These are phyloP conservation scores for Calocybe gangraenosa DNA, from an alignment of 768 basidiomycete species.

Conservation along the genomic window DNA sequence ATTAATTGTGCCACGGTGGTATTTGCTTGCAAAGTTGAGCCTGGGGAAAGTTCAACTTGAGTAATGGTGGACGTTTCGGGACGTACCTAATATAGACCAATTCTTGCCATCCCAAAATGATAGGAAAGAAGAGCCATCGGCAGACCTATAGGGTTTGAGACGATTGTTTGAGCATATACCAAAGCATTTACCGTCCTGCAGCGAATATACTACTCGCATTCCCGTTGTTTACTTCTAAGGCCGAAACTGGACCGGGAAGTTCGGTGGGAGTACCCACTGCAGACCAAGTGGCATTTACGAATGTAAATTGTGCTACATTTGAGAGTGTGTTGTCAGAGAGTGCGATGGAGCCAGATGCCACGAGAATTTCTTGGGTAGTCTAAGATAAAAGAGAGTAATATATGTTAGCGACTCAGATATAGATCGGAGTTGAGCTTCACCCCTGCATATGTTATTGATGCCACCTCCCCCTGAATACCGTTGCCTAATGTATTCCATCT, in stretches of 20 bases:
- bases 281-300: conserved; percentile 73
- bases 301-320: conserved; percentile 71
- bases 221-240: conserved; percentile 77
- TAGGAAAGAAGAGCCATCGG: conserved; percentile 69
- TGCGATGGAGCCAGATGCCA: conserved; percentile 78
- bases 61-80: not conserved
- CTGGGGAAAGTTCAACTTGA: conserved; percentile 27
- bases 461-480: conserved; percentile 79
- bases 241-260: conserved; percentile 88
- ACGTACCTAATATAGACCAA: conserved; percentile 68
- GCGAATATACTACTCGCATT: conserved; percentile 86
- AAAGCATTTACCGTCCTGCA: conserved; percentile 69
- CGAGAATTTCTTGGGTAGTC: conserved; percentile 59
- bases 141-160: conserved; percentile 32
- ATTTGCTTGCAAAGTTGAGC: conserved; percentile 46
- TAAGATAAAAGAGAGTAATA: conserved; percentile 28
- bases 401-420: conserved; percentile 3
- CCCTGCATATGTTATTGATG: conserved; percentile 76
- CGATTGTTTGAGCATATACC: not conserved
- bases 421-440: conserved; percentile 33
- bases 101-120: conserved; percentile 78
- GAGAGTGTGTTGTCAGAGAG: conserved; percentile 59
- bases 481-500: conserved; percentile 80
- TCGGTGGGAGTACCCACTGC: conserved; percentile 53
- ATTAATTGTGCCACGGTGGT: conserved; percentile 77